Base-by-base conservation (phyloP, 2,329 filamentous ascomycete genomes). In the Colletotrichum graminicola region DNA sequence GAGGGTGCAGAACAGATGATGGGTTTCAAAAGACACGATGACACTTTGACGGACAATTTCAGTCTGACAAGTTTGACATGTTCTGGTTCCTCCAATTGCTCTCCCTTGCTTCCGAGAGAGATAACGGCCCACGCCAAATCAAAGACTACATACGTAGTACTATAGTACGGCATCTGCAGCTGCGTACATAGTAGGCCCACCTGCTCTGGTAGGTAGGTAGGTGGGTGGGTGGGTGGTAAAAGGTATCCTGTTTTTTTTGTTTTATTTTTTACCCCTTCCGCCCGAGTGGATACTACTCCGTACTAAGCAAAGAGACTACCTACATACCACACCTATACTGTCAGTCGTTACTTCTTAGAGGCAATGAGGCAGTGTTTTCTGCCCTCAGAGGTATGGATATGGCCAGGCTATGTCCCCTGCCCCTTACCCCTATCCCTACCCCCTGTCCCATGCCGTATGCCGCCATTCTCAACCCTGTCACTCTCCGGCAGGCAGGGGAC, bases 1-100 rank as follows among this genome's bases (percentile, higher is more conserved):
- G 10, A 21, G 45, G 32, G 59, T 12, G 32, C 59, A 32, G 61
- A 54, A 54, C 61, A n/a, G 45, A 32, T 34, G 61, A 34, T 39
- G 49, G 47, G 61, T 63, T 63, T 63, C 61, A 23, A 54, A 29
- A 63, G 36, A 63, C 61, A 36, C 23, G 36, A 54, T 11, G 26
- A 34, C 23, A 34, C 32, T 47, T 47, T 63, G 61, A 63, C 34
- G 32, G 26, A 32, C 21, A 36, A 23, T 21, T 32, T n/a, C 34
- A 29, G 45, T 29, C 21, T 52, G 45, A 21, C 32, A 18, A 51
- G 45, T 29, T 14, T 51, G 36, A 26, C 45, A 47, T 45, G 54
- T 39, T 56, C 18, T 59, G 29, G n/a, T 41, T 29, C 60, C 16
- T n/a, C 59, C 59, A 61, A 18, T 14, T 21, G n/a, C 5, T 34